These are phyloP conservation scores for Trichosporon sp. DNA, from an alignment of 1,284 basidiomycete genomes.

Conservation along the genomic window DNA sequence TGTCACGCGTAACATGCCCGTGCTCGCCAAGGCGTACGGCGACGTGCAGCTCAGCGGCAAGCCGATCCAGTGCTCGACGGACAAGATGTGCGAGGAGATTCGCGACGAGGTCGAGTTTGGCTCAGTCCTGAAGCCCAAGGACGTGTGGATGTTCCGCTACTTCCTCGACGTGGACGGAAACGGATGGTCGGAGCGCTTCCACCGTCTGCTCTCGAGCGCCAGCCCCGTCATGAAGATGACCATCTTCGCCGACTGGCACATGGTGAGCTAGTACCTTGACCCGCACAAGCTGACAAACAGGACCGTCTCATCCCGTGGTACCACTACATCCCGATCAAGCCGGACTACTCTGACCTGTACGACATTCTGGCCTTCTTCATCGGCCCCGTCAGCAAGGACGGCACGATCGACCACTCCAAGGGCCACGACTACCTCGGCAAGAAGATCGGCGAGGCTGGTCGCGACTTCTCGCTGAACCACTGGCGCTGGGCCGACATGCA, in stretches of 20 bases:
- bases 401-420: slow-evolving; percentile 46
- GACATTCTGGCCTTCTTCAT: slow-evolving; percentile 59
- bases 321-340: slow-evolving; percentile 58
- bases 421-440: slow-evolving; percentile 58
- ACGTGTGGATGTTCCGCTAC: slow-evolving; percentile 61
- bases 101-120: slow-evolving; percentile 58
- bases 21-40: slow-evolving; percentile 52
- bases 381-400: slow-evolving; percentile 51
- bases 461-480: slow-evolving; percentile 57
- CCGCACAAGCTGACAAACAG: slow-evolving; percentile 24
- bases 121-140: slow-evolving; percentile 57
- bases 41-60: slow-evolving; percentile 56
- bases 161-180: slow-evolving; percentile 62
- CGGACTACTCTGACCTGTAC: slow-evolving; percentile 59
- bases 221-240: slow-evolving; percentile 57
- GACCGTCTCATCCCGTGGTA: slow-evolving; percentile 48
- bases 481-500: slow-evolving; percentile 60
- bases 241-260: slow-evolving; percentile 58
- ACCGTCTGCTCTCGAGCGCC: slow-evolving; percentile 54
- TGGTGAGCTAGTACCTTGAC: slow-evolving; percentile 36
- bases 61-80: slow-evolving; percentile 42
- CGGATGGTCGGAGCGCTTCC: slow-evolving; percentile 70
- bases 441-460: slow-evolving; percentile 59
- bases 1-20: slow-evolving; percentile 40
- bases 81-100: slow-evolving; percentile 46